Conservation (phyloP, 1,284 basidiomycete genomes). For the Cutaneotrichosporon sp. region DNA sequence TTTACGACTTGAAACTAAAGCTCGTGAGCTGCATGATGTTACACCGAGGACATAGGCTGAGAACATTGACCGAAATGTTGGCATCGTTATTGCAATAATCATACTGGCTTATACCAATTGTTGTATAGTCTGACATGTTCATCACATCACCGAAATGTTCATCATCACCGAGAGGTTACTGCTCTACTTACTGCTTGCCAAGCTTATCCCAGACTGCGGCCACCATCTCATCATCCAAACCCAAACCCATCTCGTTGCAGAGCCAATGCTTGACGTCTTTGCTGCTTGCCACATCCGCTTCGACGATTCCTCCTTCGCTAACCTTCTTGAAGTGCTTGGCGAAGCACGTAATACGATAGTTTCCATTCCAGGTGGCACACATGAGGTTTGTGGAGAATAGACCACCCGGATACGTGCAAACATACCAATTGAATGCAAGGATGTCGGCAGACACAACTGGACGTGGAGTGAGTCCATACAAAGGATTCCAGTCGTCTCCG, state of each 20-base stretch:
- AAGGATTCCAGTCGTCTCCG: slow-evolving; percentile 4
- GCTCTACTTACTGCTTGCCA: neutral
- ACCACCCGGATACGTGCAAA: slow-evolving; percentile 4
- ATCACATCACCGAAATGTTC: no score
- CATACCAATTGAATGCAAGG: slow-evolving; percentile 14
- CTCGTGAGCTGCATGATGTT: no score
- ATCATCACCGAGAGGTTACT: no score
- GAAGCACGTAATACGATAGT: slow-evolving; percentile 7
- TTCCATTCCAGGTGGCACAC: slow-evolving; percentile 7
- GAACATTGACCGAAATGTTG: no score
- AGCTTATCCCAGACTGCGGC: slow-evolving; percentile 4
- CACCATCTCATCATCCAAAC: slow-evolving; percentile 1
- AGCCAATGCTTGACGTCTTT: slow-evolving; percentile 5
- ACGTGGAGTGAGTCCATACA: slow-evolving; percentile 7
- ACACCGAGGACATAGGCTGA: no score
- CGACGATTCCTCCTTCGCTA: neutral
- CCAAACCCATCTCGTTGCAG: neutral
- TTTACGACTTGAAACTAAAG: no score
- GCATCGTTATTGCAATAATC: no score
- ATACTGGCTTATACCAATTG: no score
- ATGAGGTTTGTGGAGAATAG: slow-evolving; percentile 4
- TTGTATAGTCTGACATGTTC: no score
- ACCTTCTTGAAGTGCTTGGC: slow-evolving; percentile 5
- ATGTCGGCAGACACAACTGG: slow-evolving; percentile 9
- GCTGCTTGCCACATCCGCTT: neutral